These are phyloP conservation scores for Cryptococcus sp. DNA, from an alignment of 1,284 basidiomycete genomes.

Conservation along the genomic window DNA sequence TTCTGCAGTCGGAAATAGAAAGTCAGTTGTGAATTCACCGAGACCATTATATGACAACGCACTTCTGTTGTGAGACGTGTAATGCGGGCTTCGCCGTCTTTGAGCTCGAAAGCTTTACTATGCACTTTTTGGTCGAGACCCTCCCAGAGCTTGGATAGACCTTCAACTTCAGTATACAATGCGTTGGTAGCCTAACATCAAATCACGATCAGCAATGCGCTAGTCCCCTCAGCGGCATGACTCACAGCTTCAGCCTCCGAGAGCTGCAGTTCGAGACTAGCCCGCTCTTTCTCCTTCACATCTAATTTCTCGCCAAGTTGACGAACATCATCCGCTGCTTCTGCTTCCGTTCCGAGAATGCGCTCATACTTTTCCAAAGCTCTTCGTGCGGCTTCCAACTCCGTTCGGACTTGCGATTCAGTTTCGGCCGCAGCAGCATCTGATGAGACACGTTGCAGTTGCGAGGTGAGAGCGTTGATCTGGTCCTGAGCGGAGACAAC, in stretches of 20 bases:
- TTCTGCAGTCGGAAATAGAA: conserved; percentile 55
- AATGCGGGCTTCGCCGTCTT: conserved; percentile 73
- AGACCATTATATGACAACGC: conserved; percentile 13
- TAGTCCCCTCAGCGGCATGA: conserved; percentile 3
- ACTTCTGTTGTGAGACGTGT: conserved; percentile 67
- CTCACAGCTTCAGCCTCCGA: conserved; percentile 55
- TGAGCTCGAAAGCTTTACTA: conserved; percentile 80
- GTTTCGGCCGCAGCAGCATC: conserved; percentile 22
- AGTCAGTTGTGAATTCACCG: background rate
- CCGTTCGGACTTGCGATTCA: conserved; percentile 20
- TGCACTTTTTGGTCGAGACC: conserved; percentile 78
- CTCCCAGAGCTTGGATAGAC: conserved; percentile 84
- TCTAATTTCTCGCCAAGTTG: conserved; percentile 61
- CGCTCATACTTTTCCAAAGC: conserved; percentile 64
- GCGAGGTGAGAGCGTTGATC: conserved; percentile 26
- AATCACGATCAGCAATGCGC: conserved; percentile 3
- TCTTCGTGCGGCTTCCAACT: conserved; percentile 44
- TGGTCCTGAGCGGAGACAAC: conserved; percentile 54
- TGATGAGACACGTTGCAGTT: conserved; percentile 21
- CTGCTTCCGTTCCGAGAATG: conserved; percentile 62
- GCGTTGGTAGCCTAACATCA: conserved; percentile 66
- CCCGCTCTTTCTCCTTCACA: conserved; percentile 65
- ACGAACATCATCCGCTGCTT: conserved; percentile 56
- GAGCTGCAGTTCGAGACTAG: conserved; percentile 57
- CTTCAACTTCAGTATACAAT: conserved; percentile 82